phyloP scores from a whole-genome alignment of 1,284 basidiomycete genomes.

The Leccinum pachyderme region DNA sequence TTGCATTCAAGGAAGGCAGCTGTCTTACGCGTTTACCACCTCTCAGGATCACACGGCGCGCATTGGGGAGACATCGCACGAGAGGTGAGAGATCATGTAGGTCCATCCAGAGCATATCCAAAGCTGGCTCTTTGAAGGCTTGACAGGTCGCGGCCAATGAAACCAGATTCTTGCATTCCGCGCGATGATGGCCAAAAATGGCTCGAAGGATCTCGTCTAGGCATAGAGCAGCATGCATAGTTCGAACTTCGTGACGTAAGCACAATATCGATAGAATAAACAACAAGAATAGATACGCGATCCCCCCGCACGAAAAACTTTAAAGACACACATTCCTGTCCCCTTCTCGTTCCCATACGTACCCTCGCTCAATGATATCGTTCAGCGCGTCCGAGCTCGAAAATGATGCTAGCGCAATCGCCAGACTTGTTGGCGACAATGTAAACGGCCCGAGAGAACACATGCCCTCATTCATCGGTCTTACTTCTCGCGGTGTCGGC shows the following conservation, averaged over 20 bases:
- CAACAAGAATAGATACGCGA: no score
- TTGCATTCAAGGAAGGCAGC: neutral
- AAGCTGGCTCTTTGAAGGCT: neutral
- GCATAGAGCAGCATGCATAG: neutral
- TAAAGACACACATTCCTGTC: neutral
- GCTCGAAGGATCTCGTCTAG: neutral
- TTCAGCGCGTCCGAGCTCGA: slow-evolving; percentile 23
- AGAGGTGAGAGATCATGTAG: neutral
- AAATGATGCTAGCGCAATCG: slow-evolving; percentile 22
- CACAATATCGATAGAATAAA: no score
- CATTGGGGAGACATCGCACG: neutral
- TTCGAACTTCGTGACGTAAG: no score
- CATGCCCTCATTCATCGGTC: slow-evolving; percentile 1
- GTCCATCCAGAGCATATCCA: neutral
- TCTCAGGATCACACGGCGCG: neutral
- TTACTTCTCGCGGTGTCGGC: slow-evolving; percentile 5
- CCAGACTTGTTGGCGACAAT: slow-evolving; percentile 27
- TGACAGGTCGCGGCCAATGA: neutral
- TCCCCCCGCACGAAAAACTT: neutral
- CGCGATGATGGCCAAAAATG: neutral
- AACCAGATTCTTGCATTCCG: neutral
- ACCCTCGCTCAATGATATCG: slow-evolving; percentile 24
- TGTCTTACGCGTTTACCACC: neutral
- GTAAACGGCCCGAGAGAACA: slow-evolving; percentile 23
- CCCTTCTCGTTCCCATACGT: slow-evolving; percentile 7